Conservation (phyloP, 257 asterid species). For the Asclepias syriaca region DNA sequence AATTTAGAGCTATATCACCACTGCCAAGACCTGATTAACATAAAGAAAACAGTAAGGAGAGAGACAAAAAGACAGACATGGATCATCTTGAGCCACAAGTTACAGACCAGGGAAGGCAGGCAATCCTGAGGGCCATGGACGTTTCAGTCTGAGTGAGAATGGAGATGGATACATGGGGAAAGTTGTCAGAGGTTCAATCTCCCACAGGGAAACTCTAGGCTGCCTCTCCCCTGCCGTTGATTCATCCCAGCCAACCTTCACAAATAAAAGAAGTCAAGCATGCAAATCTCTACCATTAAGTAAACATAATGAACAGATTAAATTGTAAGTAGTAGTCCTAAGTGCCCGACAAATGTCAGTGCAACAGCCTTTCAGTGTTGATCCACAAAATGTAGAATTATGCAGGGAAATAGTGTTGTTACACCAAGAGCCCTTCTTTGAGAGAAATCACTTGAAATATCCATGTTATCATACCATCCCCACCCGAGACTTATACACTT, state of each 20-base stretch:
- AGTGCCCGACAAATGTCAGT: not conserved
- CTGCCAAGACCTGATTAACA: constrained; percentile 49
- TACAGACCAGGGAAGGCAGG: constrained; percentile 65
- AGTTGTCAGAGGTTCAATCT: constrained; percentile 79
- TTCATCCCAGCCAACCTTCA: constrained; percentile 98
- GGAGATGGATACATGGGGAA: constrained; percentile 94
- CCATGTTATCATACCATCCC: not conserved
- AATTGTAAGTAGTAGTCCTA: not conserved
- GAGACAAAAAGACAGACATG: not conserved
- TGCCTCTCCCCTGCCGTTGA: constrained; percentile 97
- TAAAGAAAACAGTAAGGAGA: not conserved
- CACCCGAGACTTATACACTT: not conserved
- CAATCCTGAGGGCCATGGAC: constrained; percentile 86
- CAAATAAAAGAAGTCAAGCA: constrained; percentile 11
- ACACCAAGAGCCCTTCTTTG: not conserved
- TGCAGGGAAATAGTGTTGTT: not conserved
- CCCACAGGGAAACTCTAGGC: constrained; percentile 93
- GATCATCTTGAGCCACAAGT: constrained; percentile 3
- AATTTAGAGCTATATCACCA: constrained; percentile 52
- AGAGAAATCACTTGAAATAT: not conserved
- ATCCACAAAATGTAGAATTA: not conserved
- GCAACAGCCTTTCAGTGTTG: not conserved
- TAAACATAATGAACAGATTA: not conserved
- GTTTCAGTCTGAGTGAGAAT: constrained; percentile 76
- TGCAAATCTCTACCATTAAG: not conserved